Conservation (phyloP, 192 early-diverging fungal genomes). For the Helicostylum pulchrum region DNA sequence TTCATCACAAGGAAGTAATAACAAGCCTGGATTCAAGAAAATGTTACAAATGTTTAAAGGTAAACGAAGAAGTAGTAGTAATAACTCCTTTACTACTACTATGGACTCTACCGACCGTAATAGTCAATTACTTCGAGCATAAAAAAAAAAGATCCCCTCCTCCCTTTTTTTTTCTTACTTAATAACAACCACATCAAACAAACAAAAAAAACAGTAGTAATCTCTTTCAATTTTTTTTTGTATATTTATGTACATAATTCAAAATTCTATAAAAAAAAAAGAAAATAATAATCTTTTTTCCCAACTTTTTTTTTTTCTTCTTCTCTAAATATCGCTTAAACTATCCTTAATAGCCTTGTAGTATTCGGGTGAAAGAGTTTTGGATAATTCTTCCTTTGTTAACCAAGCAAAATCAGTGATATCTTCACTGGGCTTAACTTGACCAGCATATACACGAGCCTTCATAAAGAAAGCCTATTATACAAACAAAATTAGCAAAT, state of each 20-base stretch:
- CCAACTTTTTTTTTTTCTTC: background rate
- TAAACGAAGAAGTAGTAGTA: background rate
- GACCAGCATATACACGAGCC: slow-evolving; percentile 55
- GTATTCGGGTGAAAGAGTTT: slow-evolving; percentile 51
- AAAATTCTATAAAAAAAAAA: slow-evolving; percentile 1
- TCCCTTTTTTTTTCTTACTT: no score
- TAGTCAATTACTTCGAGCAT: no score
- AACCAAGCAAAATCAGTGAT: slow-evolving; percentile 73
- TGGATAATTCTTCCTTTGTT: slow-evolving; percentile 68
- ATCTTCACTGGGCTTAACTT: slow-evolving; percentile 58
- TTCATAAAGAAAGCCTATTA: slow-evolving; percentile 82
- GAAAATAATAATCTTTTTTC: background rate
- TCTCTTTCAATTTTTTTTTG: background rate
- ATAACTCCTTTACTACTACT: background rate
- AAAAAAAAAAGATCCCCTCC: no score
- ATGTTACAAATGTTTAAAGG: slow-evolving; percentile 4
- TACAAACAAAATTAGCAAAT: background rate
- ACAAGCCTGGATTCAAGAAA: slow-evolving; percentile 11
- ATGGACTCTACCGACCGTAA: background rate
- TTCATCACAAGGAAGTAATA: background rate
- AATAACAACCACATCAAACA: no score
- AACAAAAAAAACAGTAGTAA: no score
- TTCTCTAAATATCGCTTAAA: slow-evolving; percentile 47
- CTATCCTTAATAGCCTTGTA: slow-evolving; percentile 59
- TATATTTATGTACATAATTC: slow-evolving; percentile 6